Base-by-base conservation (phyloP, 495 filamentous ascomycete genomes). In the Neurospora sublineolata region DNA sequence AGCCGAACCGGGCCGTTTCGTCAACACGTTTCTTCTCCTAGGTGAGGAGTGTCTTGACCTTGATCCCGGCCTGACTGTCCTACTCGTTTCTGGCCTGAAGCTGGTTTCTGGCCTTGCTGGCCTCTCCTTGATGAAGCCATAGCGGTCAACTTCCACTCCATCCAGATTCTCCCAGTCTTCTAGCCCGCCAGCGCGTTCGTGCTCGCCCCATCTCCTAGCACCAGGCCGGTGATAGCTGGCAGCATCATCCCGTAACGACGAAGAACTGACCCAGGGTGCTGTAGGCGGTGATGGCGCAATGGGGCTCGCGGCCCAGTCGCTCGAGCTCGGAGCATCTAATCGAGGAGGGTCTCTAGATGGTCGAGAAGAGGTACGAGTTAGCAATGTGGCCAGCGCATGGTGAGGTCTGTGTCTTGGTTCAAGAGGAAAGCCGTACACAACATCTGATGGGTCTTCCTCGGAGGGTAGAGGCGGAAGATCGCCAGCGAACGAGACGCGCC, bases 81-180 rank as follows among this genome's bases (percentile, higher is more conserved):
- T 72, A 4, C 82, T 79, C 30, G 75, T 77, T 46, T 79, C 70
- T 76, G 83, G 60, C 78, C 82, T 77, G 77, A 83, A 72, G 84
- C 76, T 86, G 79, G 98, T 98, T 82, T 64, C 52, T 33, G 82
- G 79, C 27, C 75, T 76, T 42, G 79, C 70, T 76, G 83, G 60
- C 78, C 82, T 77, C 77, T 83, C 72, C 84, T 76, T 86, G 79
- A 99, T 98, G 83, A 99, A 99, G 20, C 95, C 95, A 79, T 98
- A 99, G 76, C 88, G 85, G 81, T 99, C 95, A 52, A 98, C 92
- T 78, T 97, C 92, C 44, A 84, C 86, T n/a, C 87, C 91, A n/a
- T 90, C 85, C 12, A 99, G 82, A 79, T 97, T 90, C 75, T 94
- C 91, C 96, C 95, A 99, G 76, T 97, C 94, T 77, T 99, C 95